These are phyloP conservation scores for Ampelocalamus luodianensis DNA, from an alignment of 176 grass and related monocot genomes.

Conservation along the genomic window DNA sequence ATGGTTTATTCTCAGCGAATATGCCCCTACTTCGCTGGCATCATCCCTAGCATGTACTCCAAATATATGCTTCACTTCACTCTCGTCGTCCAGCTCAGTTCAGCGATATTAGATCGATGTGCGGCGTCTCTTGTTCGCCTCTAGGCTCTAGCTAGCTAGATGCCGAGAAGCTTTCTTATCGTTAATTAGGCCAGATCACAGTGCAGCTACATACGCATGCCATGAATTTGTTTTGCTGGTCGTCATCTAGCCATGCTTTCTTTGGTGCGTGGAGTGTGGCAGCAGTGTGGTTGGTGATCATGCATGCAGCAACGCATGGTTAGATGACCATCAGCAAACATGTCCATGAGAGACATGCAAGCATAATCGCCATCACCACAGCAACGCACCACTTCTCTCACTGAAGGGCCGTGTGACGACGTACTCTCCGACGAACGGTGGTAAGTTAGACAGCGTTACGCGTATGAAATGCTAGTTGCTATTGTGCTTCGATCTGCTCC, in stretches of 20 bases:
- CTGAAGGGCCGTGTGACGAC: not conserved
- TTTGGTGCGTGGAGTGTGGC: not conserved
- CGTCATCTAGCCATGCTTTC: constrained; percentile 29
- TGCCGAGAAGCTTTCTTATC: not conserved
- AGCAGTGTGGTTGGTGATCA: not conserved
- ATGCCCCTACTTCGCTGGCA: constrained; percentile 34
- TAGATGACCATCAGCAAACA: constrained; percentile 85
- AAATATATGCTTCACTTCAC: constrained; percentile 14
- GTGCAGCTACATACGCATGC: not conserved
- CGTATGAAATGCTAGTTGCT: not conserved
- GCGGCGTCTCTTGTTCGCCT: not conserved
- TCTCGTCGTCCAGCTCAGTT: constrained; percentile 20
- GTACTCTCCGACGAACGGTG: not conserved
- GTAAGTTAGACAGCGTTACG: not conserved
- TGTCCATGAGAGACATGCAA: constrained; percentile 43
- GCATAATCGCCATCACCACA: not conserved
- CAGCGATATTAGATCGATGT: not conserved
- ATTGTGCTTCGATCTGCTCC: not conserved
- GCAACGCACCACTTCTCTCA: not conserved
- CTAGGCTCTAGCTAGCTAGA: not conserved
- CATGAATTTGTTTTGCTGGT: constrained; percentile 50
- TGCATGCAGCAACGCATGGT: constrained; percentile 48
- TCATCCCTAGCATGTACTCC: constrained; percentile 9
- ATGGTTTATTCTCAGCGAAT: constrained; percentile 48
- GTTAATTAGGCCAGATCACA: not conserved